A percentile compares a stretch with the other conserved stretches of the same genome.
phyloP scores from a whole-genome alignment of 176 grass and related monocot species.

The Miscanthus lutarioriparius region DNA sequence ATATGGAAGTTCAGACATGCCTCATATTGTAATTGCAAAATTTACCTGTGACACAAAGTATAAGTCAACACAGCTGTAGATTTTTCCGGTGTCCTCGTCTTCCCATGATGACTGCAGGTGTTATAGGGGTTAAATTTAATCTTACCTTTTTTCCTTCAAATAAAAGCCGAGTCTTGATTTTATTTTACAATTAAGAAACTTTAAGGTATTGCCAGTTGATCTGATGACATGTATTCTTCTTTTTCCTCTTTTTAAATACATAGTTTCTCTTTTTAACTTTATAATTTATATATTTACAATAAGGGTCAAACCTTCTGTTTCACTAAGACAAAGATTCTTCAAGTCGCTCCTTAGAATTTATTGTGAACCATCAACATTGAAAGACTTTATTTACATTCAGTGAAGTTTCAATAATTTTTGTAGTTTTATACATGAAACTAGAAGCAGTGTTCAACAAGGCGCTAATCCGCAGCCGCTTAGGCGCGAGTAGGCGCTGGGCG shows the following conservation, averaged over 20 bases:
- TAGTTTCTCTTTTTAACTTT: neutral
- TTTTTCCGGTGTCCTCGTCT: constrained; percentile 82
- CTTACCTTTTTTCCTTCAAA: neutral
- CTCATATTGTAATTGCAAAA: constrained; percentile 11
- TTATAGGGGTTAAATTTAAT: constrained; percentile 25
- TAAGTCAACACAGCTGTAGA: constrained; percentile 91
- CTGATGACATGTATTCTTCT: neutral
- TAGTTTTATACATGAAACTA: constrained; percentile 21
- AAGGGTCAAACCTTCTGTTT: neutral
- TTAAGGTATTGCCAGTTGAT: constrained; percentile 4
- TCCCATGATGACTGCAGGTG: constrained; percentile 90
- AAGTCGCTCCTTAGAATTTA: constrained; percentile 16
- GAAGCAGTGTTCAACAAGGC: neutral
- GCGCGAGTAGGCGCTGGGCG: no score
- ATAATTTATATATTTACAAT: neutral
- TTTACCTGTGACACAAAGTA: constrained; percentile 89
- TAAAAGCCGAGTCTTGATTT: constrained; percentile 10
- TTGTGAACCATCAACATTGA: neutral
- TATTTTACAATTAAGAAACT: neutral
- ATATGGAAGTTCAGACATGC: constrained; percentile 17
- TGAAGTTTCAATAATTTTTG: neutral
- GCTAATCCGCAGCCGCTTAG: neutral
- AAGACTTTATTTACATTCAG: constrained; percentile 6
- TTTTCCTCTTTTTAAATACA: neutral
- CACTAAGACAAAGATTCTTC: constrained; percentile 10